Evolutionary conservation across 441 rosid species (phyloP).

Genomic region (Pelargonium cotyledonis): DNA sequence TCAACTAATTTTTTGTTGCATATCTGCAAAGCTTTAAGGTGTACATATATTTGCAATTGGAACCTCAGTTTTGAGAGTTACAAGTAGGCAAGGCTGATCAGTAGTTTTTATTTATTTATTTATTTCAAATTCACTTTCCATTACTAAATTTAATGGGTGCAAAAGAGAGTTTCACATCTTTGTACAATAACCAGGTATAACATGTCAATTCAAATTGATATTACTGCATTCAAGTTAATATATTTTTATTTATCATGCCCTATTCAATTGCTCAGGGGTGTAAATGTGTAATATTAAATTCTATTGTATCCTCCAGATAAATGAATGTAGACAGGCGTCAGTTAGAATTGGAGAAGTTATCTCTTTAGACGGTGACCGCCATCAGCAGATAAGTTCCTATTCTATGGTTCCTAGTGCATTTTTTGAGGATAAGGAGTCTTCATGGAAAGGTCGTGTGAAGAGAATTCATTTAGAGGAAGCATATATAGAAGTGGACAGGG

Average conservation of each 20-base stretch:
- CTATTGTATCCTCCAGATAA: constrained; percentile 41
- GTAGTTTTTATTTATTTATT: too few relatives aligned
- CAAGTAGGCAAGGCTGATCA: too few relatives aligned
- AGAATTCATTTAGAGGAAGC: constrained; percentile 68
- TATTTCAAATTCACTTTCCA: too few relatives aligned
- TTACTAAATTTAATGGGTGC: too few relatives aligned
- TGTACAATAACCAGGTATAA: too few relatives aligned
- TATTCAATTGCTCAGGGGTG: background rate
- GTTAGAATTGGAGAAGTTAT: constrained; percentile 63
- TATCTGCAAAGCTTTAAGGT: too few relatives aligned
- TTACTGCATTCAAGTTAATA: background rate
- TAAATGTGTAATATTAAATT: background rate
- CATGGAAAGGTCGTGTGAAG: constrained; percentile 85
- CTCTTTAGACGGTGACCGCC: constrained; percentile 59
- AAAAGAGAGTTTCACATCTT: too few relatives aligned
- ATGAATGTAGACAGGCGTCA: constrained; percentile 67
- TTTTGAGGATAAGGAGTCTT: constrained; percentile 84
- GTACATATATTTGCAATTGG: too few relatives aligned
- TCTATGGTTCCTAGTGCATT: constrained; percentile 64
- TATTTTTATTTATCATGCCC: too few relatives aligned
- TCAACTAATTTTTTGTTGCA: too few relatives aligned
- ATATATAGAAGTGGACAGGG: constrained; percentile 51
- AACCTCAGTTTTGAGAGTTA: too few relatives aligned
- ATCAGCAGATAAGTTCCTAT: constrained; percentile 38
- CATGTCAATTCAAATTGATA: too few relatives aligned